Conservation (phyloP, 768 basidiomycete species). For the Phylloporus scabripes region DNA sequence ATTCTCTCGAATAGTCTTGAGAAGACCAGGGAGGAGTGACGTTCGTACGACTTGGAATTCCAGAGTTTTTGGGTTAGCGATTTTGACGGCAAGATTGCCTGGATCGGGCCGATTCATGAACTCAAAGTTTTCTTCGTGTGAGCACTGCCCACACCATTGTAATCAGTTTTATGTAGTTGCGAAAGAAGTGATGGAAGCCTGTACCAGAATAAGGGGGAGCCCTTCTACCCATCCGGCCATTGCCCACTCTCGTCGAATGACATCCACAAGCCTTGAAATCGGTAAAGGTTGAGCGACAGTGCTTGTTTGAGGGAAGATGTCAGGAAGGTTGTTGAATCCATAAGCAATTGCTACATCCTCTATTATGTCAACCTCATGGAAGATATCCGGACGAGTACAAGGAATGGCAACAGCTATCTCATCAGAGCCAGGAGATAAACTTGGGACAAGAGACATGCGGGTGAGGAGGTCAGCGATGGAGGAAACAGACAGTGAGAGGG, state of each 20-base stretch:
- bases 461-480: conserved; percentile 70
- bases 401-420: conserved; percentile 75
- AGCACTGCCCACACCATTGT: conserved; percentile 56
- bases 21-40: conserved; percentile 88
- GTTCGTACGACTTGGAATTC: conserved; percentile 99
- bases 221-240: conserved; percentile 96
- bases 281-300: conserved; percentile 91
- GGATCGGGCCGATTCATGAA: conserved; percentile 87
- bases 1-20: conserved; percentile 97
- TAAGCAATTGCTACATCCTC: conserved; percentile 98
- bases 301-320: conserved; percentile 87
- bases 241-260: conserved; percentile 87
- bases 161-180: conserved; percentile 4
- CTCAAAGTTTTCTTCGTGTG: conserved; percentile 96
- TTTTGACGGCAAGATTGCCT: conserved; percentile 74
- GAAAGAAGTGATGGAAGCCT: conserved; percentile 3
- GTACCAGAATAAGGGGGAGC: conserved; percentile 85
- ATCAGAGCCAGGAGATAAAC: conserved; percentile 48
- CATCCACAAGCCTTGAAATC: conserved; percentile 85
- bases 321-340: conserved; percentile 94
- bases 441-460: conserved; percentile 73
- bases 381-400: conserved; percentile 94
- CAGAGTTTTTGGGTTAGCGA: conserved; percentile 95
- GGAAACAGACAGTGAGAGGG: conserved; percentile 59
- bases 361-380: conserved; percentile 98